Percentiles rank a stretch among this genome's conserved stretches.
Conservation (phyloP, 257 asterid genomes). For the Petrea volubilis region DNA sequence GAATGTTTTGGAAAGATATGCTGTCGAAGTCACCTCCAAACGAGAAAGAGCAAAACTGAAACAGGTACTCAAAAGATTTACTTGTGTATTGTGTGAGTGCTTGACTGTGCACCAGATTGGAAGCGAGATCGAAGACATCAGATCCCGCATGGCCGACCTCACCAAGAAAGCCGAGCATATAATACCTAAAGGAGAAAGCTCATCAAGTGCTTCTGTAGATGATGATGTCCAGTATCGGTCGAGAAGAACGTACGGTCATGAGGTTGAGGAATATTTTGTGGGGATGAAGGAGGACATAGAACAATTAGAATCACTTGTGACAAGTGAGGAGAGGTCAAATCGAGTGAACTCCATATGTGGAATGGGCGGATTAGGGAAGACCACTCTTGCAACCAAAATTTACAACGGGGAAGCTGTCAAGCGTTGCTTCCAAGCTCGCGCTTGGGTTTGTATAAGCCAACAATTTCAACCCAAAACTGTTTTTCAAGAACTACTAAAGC, state of each 20-base stretch:
- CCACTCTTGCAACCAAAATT: slow-evolving; percentile 1
- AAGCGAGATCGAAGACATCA: too few species aligned
- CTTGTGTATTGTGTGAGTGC: too few species aligned
- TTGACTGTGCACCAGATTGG: too few species aligned
- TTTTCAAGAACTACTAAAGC: neutral
- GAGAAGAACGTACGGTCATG: neutral
- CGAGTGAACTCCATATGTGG: slow-evolving; percentile 18
- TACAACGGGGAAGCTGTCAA: neutral
- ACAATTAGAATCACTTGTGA: neutral
- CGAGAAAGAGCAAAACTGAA: too few species aligned
- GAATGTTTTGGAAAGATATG: neutral
- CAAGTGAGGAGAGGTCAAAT: neutral
- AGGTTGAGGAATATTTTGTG: slow-evolving; percentile 2
- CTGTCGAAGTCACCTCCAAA: too few species aligned
- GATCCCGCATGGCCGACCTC: too few species aligned
- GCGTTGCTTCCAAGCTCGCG: neutral
- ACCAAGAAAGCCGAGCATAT: too few species aligned
- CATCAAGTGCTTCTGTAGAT: too few species aligned
- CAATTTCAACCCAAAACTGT: slow-evolving; percentile 24
- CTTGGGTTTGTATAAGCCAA: slow-evolving; percentile 29
- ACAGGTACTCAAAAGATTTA: too few species aligned
- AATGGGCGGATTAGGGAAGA: slow-evolving; percentile 17
- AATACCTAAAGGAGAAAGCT: too few species aligned
- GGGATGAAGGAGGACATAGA: neutral
- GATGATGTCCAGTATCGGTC: neutral